Percentiles rank a stretch among this genome's conserved stretches.
These are phyloP conservation scores for Scedosporium dehoogii DNA, from an alignment of 2,329 filamentous ascomycete genomes.

Conservation along the genomic window DNA sequence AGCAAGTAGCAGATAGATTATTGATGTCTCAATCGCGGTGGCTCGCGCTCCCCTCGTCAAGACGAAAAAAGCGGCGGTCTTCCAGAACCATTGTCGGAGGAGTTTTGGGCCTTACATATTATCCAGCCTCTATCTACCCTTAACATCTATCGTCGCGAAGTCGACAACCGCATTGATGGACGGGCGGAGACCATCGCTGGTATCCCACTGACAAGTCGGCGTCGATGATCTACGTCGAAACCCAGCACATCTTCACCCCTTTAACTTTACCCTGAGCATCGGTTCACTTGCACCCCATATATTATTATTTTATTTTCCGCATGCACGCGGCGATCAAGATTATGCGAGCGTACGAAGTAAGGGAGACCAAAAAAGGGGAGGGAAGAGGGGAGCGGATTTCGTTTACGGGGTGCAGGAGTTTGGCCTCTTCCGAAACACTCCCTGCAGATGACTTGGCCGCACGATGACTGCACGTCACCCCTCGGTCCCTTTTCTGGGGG, in stretches of 20 bases:
- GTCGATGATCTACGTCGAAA: not conserved
- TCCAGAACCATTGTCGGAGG: not conserved
- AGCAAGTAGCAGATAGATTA: not conserved
- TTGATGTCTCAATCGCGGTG: not conserved
- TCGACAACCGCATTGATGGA: not conserved
- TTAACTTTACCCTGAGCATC: not conserved
- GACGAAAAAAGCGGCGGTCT: not conserved
- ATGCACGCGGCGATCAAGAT: not conserved
- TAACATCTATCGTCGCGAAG: not conserved
- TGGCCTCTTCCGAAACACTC: not conserved
- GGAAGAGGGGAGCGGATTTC: not conserved
- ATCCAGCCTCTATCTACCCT: not conserved
- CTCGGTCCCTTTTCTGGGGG: not conserved
- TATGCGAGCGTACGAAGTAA: not conserved
- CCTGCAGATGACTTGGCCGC: not conserved
- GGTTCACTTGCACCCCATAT: not conserved
- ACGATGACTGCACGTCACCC: not conserved
- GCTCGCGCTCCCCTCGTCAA: not conserved
- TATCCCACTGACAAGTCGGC: not conserved
- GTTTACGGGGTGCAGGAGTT: not conserved
- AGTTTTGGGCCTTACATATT: too few relatives aligned
- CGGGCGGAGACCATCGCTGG: not conserved
- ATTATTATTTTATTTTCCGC: not conserved
- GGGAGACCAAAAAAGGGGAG: not conserved
- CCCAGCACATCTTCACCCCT: not conserved